Evolutionary conservation across 2,329 filamentous ascomycete genomes (phyloP), one percentile per base, ranked within the genome.

Genomic region (Neopestalotiopsis sp.): DNA sequence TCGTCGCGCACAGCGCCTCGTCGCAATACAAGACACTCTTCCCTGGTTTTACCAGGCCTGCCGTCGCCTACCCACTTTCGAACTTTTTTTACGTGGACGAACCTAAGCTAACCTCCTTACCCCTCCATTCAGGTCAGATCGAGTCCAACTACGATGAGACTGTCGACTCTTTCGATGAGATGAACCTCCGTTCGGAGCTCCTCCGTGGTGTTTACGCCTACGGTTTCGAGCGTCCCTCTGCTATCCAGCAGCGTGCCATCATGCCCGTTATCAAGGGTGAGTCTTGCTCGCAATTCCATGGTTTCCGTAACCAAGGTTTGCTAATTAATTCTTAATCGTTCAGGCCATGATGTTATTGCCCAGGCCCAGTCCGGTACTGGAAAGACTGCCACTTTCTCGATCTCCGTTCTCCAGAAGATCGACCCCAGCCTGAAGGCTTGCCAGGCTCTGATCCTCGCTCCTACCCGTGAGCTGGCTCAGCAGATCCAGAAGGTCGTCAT

Each of bases 61-160:
- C 7, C 24, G 28, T 10, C 65, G 12, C 56, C 32, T 38, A 45
- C 57, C 42, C 13, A 17, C 64, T 45, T 28, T 38, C 10, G 17
- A 56, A n/a, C 28, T 58, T 57, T 66, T 49, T 52, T 52, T 38
- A n/a, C 45, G 63, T 32, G 52, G 63, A 57, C 57, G 3, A 28
- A 67, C 66, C 58, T 52, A 60, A 28, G 68, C 71, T 72, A 66
- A 72, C 69, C 40, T 24, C 5, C 13, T 45, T 70, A 52, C 57
- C 68, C 65, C 38, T 69, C 38, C 40, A 69, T 82, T 79, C 83
- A 97, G 95, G 92, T 86, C 94, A 97, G 88, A 99, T 99, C 90
- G 97, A 99, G 90, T 97, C 95, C 83, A 99, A 99, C 94, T 99
- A 98, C 88, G 96, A 99, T 90, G 95, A 98, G 90, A 95, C 95